Percentiles rank a stretch among this genome's conserved stretches.
These are phyloP conservation scores for Podospora anserina DNA, from an alignment of 495 filamentous ascomycete genomes.

Conservation along the genomic window DNA sequence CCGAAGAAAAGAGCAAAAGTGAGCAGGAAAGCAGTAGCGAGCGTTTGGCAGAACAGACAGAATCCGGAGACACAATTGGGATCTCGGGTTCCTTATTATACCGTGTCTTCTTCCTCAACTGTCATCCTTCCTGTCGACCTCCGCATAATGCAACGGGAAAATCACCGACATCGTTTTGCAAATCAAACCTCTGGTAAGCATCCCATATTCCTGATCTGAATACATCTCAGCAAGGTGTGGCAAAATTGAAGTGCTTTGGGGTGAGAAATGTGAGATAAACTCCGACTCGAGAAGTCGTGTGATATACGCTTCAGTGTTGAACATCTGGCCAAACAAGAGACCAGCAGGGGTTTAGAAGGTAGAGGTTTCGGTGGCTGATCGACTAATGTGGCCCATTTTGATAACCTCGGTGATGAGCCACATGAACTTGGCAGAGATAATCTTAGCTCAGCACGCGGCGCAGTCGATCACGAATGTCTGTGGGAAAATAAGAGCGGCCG, in stretches of 20 bases:
- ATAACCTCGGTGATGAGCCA: not conserved
- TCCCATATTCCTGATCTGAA: not conserved
- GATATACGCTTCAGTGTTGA: not conserved
- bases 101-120: not conserved
- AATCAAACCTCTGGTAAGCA: not conserved
- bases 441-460: too few species aligned
- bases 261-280: not conserved
- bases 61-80: not conserved
- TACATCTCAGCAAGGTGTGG: not conserved
- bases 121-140: not conserved
- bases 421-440: not conserved
- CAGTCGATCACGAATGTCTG: too few species aligned
- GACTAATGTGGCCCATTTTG: not conserved
- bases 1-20: not conserved
- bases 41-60: not conserved
- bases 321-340: not conserved
- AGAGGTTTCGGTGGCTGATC: not conserved
- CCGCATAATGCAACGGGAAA: not conserved
- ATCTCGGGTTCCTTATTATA: too few species aligned
- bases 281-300: not conserved
- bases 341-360: not conserved
- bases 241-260: not conserved
- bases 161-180: not conserved
- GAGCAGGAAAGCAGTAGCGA: not conserved
- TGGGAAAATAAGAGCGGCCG: too few species aligned